Evolutionary conservation across 805 yeast genomes (phyloP), one percentile per base, ranked within the genome.

Genomic region (Pichia deserticola): DNA sequence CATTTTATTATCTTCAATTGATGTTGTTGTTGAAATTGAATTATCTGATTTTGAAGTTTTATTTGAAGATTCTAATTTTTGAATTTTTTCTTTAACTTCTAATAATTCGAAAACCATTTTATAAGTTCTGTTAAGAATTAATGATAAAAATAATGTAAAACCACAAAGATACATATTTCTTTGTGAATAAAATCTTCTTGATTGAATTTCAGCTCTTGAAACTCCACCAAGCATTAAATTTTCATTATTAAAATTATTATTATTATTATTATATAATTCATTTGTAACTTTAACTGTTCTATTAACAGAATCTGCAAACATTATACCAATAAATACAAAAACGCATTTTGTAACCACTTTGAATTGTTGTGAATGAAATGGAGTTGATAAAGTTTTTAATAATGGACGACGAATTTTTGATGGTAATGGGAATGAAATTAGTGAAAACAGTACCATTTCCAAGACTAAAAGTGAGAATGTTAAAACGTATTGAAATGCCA

Each of bases 101-200:
- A 85, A 67, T 66, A 89, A 73, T 61, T 86, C 93, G 44, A 82
- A 82, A 33, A 88, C 95, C 56, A 89, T 74, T 4, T 80, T 73
- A 66, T 86, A 89, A 3, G 97, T 89, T 70, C 97, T 79, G 61
- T 84, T 82, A 57, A 90, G 81, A 47, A 89, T 84, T 62, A 90
- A 74, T 2, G 96, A 86, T 61, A 93, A 73, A 66, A 93, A 93
- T 65, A 93, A 77, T 2, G 98, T 89, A 69, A 90, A 89, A 1
- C 99, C 99, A 58, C 97, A 89, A 45, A 93, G 75, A 61, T 93
- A 93, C 84, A 89, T 81, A 74, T 93, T 93, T 72, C 99, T 82
- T 72, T 93, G 99, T 25, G 97, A 89, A 63, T 90, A 90, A 69
- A 93, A 93, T 62, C 89, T 79, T 68, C 97, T 80, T 27, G 97